phyloP scores from a whole-genome alignment of 129 eudicot species.

The Flaveria linearis region DNA sequence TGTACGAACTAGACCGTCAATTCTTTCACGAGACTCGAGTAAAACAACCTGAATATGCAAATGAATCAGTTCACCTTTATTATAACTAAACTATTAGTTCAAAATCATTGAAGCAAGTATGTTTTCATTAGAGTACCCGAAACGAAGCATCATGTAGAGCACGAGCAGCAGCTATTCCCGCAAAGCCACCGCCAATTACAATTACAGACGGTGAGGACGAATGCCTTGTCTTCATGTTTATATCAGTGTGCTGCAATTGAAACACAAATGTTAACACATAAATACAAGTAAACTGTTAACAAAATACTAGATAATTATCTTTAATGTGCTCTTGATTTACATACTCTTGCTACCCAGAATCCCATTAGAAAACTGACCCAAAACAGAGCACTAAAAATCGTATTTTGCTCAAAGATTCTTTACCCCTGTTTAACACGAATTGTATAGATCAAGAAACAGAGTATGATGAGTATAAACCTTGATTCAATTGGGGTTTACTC shows the following conservation, averaged over 20 bases:
- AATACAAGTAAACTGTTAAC: not conserved
- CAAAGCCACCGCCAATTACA: slow-evolving; percentile 81
- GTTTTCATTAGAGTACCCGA: slow-evolving; percentile 45
- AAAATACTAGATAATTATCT: too few relatives aligned
- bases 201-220: slow-evolving; percentile 75
- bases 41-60: slow-evolving; percentile 56
- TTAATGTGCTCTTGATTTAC: too few relatives aligned
- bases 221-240: slow-evolving; percentile 41
- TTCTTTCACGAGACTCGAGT: slow-evolving; percentile 91
- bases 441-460: too few relatives aligned
- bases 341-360: too few relatives aligned
- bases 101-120: not conserved
- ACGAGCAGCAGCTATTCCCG: slow-evolving; percentile 93
- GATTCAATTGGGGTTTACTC: slow-evolving; percentile 45
- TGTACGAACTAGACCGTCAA: slow-evolving; percentile 92
- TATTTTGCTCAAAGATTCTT: too few relatives aligned
- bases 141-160: slow-evolving; percentile 89
- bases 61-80: not conserved
- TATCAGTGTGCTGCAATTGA: slow-evolving; percentile 45
- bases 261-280: not conserved
- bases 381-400: too few relatives aligned
- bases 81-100: not conserved
- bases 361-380: too few relatives aligned
- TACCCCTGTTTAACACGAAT: not conserved
- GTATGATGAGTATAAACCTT: too few relatives aligned